Evolutionary conservation across 768 basidiomycete genomes (phyloP), one percentile per base, ranked within the genome.

Genomic region (Russula lepida): DNA sequence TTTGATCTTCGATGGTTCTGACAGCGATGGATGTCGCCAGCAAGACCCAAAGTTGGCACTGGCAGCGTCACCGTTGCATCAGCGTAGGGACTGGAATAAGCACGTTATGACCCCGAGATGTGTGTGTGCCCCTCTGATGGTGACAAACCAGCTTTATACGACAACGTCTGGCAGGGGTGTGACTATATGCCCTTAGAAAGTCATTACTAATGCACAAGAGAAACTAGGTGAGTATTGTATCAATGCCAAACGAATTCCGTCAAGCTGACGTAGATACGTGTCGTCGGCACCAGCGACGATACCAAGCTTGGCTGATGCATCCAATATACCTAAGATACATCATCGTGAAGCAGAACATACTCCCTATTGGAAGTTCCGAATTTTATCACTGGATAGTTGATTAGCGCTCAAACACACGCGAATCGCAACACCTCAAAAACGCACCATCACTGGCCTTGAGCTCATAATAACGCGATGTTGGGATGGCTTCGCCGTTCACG

Each of bases 401-500:
- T 19, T 57, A 58, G 55, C 27, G 32, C 66, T 21, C 70, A 60
- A 53, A 15, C 9, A 43, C 15, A 13, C 5, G 6, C 5, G 15
- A 15, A 51, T 53, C 17, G 54, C 25, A 13, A 44, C 48, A 43
- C 37, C 23, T 43, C 46, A 44, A 12, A 7, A 21, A 71, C 86
- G 58, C 60, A 94, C 92, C 86, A 72, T 95, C 93, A 27, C 83
- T 79, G 21, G 81, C 75, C 72, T 80, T 85, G 54, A 95, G 75
- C 72, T 95, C 93, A 70, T 87, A 95, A 71, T 84, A 99, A 62
- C 95, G 78, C 8, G 92, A 86, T 1, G 84, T 77, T 2, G 97
- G 97, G 63, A 98, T 88, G 51, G 79, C 74, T 68, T 87, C 82
- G 63, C 86, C 91, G 68, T 98, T 98, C 49, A 99, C 95, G 66